A percentile compares a stretch with the other conserved stretches of the same genome.
Evolutionary conservation across 345 rosid species (phyloP).

Genomic region (Ceriops decandra): DNA sequence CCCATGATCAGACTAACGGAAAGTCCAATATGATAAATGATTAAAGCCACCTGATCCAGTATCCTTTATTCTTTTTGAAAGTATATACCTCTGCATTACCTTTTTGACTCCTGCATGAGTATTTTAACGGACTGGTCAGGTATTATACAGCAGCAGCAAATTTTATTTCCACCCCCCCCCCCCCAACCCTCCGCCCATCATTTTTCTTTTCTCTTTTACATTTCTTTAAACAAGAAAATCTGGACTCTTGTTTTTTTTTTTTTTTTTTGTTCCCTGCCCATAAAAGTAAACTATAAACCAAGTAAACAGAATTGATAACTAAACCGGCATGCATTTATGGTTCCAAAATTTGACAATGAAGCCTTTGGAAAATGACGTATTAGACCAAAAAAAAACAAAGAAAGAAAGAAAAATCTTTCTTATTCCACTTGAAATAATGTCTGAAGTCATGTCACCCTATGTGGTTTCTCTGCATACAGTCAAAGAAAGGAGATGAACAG

Average conservation of each 20-base stretch:
- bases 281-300: too few species aligned
- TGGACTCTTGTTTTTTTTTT: too few species aligned
- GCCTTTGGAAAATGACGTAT: neutral
- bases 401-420: too few species aligned
- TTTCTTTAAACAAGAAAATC: too few species aligned
- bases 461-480: constrained; percentile 1
- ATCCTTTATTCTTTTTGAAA: constrained; percentile 6
- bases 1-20: neutral
- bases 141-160: neutral
- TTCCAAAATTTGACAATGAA: neutral
- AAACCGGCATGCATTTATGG: neutral
- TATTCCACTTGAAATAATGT: neutral
- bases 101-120: constrained; percentile 25
- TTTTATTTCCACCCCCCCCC: neutral
- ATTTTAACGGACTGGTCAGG: constrained; percentile 1
- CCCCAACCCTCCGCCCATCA: too few species aligned
- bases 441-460: neutral
- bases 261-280: too few species aligned
- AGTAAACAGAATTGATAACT: neutral
- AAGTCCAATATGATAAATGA: constrained; percentile 21
- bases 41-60: constrained; percentile 16
- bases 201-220: too few species aligned
- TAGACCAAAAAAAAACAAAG: too few species aligned
- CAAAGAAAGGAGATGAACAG: constrained; percentile 32
- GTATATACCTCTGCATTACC: constrained; percentile 17